Percentiles rank a stretch among this genome's conserved stretches.
These are phyloP conservation scores for Gastrodia elata DNA, from an alignment of 106 monocot species.

Conservation along the genomic window DNA sequence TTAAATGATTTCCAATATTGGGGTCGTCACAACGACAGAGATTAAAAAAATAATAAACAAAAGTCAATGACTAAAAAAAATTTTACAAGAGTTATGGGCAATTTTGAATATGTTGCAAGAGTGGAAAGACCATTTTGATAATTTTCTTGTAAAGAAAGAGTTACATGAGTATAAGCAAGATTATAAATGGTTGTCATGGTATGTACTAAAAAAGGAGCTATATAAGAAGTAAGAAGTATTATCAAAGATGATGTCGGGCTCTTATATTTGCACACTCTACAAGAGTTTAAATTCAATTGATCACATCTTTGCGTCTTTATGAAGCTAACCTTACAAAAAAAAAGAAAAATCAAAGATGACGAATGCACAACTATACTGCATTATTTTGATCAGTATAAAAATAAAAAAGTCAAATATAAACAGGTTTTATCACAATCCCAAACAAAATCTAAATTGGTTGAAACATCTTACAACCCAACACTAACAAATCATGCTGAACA, in stretches of 20 bases:
- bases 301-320: too few species aligned
- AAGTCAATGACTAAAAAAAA: too few species aligned
- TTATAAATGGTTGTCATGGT: neutral
- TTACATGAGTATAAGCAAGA: neutral
- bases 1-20: too few species aligned
- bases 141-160: neutral
- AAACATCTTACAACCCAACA: neutral
- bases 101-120: too few species aligned
- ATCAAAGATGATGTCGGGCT: neutral
- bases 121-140: too few species aligned
- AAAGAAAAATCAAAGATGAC: neutral
- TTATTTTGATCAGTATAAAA: neutral
- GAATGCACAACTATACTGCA: neutral
- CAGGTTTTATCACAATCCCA: neutral
- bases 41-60: neutral
- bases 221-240: neutral
- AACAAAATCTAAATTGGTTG: neutral
- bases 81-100: too few species aligned
- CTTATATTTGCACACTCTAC: too few species aligned
- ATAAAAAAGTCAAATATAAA: neutral
- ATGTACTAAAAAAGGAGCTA: neutral
- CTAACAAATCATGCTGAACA: too few species aligned
- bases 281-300: too few species aligned
- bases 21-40: too few species aligned
- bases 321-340: too few species aligned